phyloP scores from a whole-genome alignment of 306 rosid species.

The Inga laurina region DNA sequence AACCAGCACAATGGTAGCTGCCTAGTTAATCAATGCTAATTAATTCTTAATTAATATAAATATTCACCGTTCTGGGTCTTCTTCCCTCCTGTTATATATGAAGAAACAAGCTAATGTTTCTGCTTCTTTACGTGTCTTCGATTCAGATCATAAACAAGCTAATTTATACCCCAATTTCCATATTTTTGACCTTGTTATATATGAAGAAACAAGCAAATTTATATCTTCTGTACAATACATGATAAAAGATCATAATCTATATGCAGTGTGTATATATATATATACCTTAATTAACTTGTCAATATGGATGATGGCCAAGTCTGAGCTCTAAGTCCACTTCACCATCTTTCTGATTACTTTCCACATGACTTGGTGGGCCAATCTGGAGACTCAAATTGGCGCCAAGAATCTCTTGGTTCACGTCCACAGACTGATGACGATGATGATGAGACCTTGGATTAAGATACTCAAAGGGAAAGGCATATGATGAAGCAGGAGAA shows the following conservation, averaged over 20 bases:
- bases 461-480: slow-evolving; percentile 27
- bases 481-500: background rate
- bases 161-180: background rate
- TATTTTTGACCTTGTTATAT: background rate
- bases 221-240: slow-evolving; percentile 25
- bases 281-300: slow-evolving; percentile 21
- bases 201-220: background rate
- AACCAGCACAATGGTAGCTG: background rate
- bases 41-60: background rate
- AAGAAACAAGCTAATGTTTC: background rate
- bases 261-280: background rate
- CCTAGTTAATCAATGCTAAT: slow-evolving; percentile 29
- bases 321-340: slow-evolving; percentile 95
- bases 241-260: background rate
- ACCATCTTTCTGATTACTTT: slow-evolving; percentile 37
- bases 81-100: slow-evolving; percentile 15
- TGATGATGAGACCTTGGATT: slow-evolving; percentile 28
- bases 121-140: background rate
- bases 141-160: background rate
- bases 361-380: slow-evolving; percentile 44
- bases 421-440: slow-evolving; percentile 28
- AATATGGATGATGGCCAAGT: slow-evolving; percentile 64
- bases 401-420: slow-evolving; percentile 52
- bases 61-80: slow-evolving; percentile 4
- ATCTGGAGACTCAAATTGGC: slow-evolving; percentile 72